phyloP scores from a whole-genome alignment of 2,329 filamentous ascomycete species.

The Plectosphaerella plurivora region DNA sequence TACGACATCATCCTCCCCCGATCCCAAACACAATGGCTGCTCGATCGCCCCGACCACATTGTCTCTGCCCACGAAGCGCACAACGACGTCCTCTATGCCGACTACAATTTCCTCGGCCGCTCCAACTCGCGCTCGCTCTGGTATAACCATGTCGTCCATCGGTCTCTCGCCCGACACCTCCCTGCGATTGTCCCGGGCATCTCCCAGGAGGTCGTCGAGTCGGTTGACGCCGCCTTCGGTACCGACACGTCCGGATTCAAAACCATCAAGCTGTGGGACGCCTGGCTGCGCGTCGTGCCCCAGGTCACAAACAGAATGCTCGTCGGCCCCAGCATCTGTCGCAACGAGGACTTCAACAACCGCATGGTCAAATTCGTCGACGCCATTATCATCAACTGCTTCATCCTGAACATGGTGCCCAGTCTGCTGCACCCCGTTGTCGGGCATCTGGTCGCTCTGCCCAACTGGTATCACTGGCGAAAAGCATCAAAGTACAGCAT shows the following conservation, averaged over 20 bases:
- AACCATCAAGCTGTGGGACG: constrained; percentile 37
- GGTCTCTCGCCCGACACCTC: constrained; percentile 36
- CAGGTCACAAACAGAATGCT: constrained; percentile 38
- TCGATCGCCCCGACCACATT: constrained; percentile 39
- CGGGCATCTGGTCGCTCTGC: constrained; percentile 36
- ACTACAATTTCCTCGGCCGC: constrained; percentile 38
- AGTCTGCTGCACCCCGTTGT: constrained; percentile 43
- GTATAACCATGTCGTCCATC: constrained; percentile 36
- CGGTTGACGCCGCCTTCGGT: constrained; percentile 28
- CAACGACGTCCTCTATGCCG: constrained; percentile 27
- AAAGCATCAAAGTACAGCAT: constrained; percentile 33
- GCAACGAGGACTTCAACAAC: constrained; percentile 40
- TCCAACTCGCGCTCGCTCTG: constrained; percentile 29
- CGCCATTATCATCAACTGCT: constrained; percentile 38
- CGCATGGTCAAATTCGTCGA: constrained; percentile 45
- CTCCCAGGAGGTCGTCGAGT: constrained; percentile 32
- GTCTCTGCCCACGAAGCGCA: constrained; percentile 37
- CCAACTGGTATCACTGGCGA: constrained; percentile 43
- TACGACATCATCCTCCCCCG: constrained; percentile 40
- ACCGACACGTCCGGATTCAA: constrained; percentile 29
- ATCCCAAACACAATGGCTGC: constrained; percentile 38
- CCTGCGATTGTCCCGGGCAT: constrained; percentile 32
- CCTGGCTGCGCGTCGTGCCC: constrained; percentile 36
- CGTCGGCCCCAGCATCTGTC: constrained; percentile 30
- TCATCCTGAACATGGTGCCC: constrained; percentile 42